A percentile compares a stretch with the other conserved stretches of the same genome.
phyloP scores from a whole-genome alignment of 495 filamentous ascomycete species.

The Trichoderma virens region DNA sequence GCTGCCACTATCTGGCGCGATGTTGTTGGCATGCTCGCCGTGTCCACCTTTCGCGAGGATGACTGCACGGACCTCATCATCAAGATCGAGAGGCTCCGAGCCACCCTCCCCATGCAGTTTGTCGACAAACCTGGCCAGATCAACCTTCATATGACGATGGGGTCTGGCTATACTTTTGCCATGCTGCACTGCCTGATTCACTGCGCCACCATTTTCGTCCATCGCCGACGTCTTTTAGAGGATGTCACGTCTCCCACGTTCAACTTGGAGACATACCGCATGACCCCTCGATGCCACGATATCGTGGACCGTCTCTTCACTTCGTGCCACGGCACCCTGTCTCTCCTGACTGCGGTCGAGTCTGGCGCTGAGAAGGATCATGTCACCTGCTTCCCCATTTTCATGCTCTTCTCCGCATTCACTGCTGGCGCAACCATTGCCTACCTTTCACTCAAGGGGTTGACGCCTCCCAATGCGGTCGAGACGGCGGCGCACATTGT shows the following conservation, averaged over 20 bases:
- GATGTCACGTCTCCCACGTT: constrained; percentile 38
- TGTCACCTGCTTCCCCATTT: constrained; percentile 41
- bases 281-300: constrained; percentile 26
- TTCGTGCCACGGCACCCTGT: constrained; percentile 42
- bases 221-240: constrained; percentile 43
- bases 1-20: constrained; percentile 45
- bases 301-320: constrained; percentile 38
- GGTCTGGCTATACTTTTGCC: constrained; percentile 43
- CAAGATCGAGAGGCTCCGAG: constrained; percentile 37
- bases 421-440: constrained; percentile 43
- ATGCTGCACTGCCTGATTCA: constrained; percentile 45
- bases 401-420: constrained; percentile 46
- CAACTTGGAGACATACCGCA: constrained; percentile 37
- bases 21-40: constrained; percentile 45
- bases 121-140: constrained; percentile 43
- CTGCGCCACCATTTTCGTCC: constrained; percentile 43
- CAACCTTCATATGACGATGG: constrained; percentile 46
- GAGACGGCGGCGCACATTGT: constrained; percentile 41
- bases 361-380: constrained; percentile 40
- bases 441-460: constrained; percentile 41
- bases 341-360: constrained; percentile 37
- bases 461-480: constrained; percentile 36
- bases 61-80: constrained; percentile 34
- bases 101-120: constrained; percentile 38
- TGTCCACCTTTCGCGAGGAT: constrained; percentile 38